Evolutionary conservation across 2,329 filamentous ascomycete genomes (phyloP).

Genomic region (Monosporascus sp.): DNA sequence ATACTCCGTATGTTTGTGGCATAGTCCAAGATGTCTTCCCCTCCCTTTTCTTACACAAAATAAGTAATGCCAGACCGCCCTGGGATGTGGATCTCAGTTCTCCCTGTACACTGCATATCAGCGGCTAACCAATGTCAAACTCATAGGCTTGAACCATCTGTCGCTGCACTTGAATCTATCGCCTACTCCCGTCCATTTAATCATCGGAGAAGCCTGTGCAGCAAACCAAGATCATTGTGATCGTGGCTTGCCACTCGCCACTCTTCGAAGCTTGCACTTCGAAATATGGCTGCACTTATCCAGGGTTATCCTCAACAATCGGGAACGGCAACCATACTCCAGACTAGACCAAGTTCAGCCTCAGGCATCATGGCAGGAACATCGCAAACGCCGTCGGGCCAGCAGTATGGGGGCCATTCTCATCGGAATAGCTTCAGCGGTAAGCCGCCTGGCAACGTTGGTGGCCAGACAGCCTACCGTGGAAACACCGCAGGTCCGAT

Average conservation of each 20-base stretch:
- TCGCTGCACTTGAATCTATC: neutral
- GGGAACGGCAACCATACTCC: slow-evolving; percentile 68
- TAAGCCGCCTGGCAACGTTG: slow-evolving; percentile 38
- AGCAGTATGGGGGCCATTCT: slow-evolving; percentile 45
- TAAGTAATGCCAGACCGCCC: neutral
- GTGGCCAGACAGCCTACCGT: slow-evolving; percentile 45
- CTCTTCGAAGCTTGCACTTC: slow-evolving; percentile 8
- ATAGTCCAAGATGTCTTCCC: neutral
- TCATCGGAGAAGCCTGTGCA: slow-evolving; percentile 6
- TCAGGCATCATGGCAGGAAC: slow-evolving; percentile 50
- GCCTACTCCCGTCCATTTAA: neutral
- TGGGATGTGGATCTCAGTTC: neutral
- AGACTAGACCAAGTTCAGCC: slow-evolving; percentile 63
- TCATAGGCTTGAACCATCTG: neutral
- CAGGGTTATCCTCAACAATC: slow-evolving; percentile 76
- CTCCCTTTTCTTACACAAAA: neutral
- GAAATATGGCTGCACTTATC: slow-evolving; percentile 73
- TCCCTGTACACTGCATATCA: neutral
- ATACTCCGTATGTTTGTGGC: too few relatives aligned
- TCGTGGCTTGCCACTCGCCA: slow-evolving; percentile 11
- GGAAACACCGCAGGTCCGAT: slow-evolving; percentile 52
- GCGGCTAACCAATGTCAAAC: neutral
- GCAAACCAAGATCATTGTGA: slow-evolving; percentile 11
- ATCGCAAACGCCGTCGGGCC: slow-evolving; percentile 43
- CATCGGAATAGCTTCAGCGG: slow-evolving; percentile 47